Conservation (phyloP, 192 early-diverging fungal genomes). For the Piromyces finnis region DNA sequence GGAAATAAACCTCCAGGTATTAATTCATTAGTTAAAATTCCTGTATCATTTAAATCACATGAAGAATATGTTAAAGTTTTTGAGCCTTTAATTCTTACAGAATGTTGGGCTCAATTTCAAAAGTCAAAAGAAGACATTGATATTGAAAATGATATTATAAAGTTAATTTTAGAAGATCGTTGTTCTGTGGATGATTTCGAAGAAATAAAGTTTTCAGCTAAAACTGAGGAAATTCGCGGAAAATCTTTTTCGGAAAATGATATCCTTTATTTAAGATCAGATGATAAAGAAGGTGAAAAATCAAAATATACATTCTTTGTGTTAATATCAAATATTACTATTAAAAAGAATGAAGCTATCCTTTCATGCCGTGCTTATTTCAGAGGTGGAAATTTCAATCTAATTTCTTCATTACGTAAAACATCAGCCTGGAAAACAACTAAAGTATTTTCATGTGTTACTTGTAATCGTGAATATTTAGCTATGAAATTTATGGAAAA, state of each 20-base stretch:
- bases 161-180: constrained; percentile 21
- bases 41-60: constrained; percentile 30
- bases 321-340: not conserved
- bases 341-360: not conserved
- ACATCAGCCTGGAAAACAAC: constrained; percentile 7
- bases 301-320: not conserved
- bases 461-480: constrained; percentile 64
- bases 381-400: not conserved
- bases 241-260: not conserved
- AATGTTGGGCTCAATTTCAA: constrained; percentile 69
- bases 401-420: not conserved
- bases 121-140: constrained; percentile 44
- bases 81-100: constrained; percentile 67
- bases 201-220: constrained; percentile 1
- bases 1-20: constrained; percentile 36
- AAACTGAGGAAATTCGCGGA: not conserved
- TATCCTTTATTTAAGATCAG: not conserved
- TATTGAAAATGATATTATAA: constrained; percentile 19
- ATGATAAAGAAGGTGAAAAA: not conserved
- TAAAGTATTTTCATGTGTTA: constrained; percentile 44
- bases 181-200: constrained; percentile 55
- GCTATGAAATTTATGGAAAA: constrained; percentile 47
- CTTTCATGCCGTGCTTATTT: not conserved
- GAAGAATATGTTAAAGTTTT: constrained; percentile 44
- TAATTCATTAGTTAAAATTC: constrained; percentile 20